Base-by-base conservation (phyloP, 2,329 filamentous ascomycete genomes). In the Ophiostoma ulmi region DNA sequence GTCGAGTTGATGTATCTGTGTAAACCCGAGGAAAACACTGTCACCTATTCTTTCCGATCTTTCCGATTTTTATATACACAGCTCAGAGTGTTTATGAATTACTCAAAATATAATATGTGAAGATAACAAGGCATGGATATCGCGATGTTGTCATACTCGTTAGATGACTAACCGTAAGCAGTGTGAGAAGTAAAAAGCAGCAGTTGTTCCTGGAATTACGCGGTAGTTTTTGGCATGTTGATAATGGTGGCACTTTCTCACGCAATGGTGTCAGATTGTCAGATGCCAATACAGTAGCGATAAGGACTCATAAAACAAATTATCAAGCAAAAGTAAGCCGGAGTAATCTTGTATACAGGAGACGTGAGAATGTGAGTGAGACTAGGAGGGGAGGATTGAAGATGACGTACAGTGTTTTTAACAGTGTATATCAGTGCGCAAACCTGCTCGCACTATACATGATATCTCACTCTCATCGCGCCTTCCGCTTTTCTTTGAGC, bases 131-230 rank as follows among this genome's bases (percentile, higher is more conserved):
- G 1, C n/a, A 58, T 26, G 6, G 52, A 58, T 58, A 58, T 58
- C 58, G 26, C 31, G 58, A 36, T 64, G 61, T 8, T 64, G 61
- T 31, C 61, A 64, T 64, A 38, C 35, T 36, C 31, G 20, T 7
- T 17, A 10, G 61, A 64, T 64, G 61, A 41, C 36, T 58, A 58
- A 58, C 13, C n/a, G 10, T n/a, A 20, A 61, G 36, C 17, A 41
- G n/a, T 31, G 17, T 41, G 17, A 31, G 26, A 48, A 31, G 61
- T 64, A 38, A 35, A 22, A 17, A 58, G 52, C 52, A 10, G 3
- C n/a, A 13, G 26, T 61, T 70, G 70, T 71, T 70, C 73, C 70
- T 73, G 63, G 55, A 74, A 69, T 22, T 72, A 71, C 71, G 71
- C 69, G 36, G 70, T 72, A 71, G 58, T 67, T 71, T 38, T 70